Base-by-base conservation (phyloP, 140 eudicot genomes). In the Anethum foeniculum region DNA sequence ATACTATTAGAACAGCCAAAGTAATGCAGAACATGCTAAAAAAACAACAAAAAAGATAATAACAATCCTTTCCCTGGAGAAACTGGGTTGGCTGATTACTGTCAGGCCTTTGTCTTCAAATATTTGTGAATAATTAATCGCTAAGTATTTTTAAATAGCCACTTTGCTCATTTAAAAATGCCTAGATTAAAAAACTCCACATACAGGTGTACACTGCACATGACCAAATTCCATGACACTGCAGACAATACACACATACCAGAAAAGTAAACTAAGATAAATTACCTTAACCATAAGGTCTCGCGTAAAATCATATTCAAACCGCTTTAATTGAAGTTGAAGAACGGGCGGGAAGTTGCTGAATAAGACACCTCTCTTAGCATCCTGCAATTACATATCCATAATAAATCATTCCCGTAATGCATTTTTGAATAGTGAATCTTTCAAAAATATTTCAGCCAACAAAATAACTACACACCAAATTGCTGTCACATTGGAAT, bases 291-390 rank as follows among this genome's bases (percentile, higher is more conserved):
- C 96, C 98, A 94, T 94, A 6, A 93, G 85, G 76, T 94, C 97
- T 47, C 96, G 90, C 87, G 85, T 84, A 75, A 90, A 94, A 86
- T 94, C 98, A 82, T 94, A 94, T 85, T 94, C 98, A 85, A 94
- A 94, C 43, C 98, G 88, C 81, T 94, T 94, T 36, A 94, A 84
- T 83, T 92, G 98, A 75, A 94, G 98, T 82, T 94, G 97, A 79
- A 94, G 97, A 85, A 94, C 96, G 41, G 97, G 97, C 38, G 98
- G 98, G 73, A 94, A 94, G 87, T 94, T 94, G 80, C 89, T 87
- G 88, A 94, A 94, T 68, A 94, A 82, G 71, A 94, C 98, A 13
- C 97, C 97, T 85, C 92, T 94, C 86, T 77, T 90, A 75, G 98
- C 98, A 89, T 94, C 97, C 98, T 92, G 94, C 38, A 71, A 36